Evolutionary conservation across 306 rosid species (phyloP).

Genomic region (Lathyrus tuberosus): DNA sequence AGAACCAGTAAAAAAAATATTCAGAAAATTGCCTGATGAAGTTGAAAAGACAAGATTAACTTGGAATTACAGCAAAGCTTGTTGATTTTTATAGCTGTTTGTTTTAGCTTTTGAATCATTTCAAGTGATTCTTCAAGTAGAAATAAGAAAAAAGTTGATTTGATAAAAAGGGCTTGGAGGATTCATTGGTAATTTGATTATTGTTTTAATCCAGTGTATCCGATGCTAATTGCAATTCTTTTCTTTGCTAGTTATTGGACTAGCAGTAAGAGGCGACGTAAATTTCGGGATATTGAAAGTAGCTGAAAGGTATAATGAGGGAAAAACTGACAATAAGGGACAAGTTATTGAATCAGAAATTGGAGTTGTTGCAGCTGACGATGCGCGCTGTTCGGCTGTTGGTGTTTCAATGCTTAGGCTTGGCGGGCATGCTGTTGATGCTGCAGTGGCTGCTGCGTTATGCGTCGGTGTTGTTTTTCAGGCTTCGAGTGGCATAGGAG

Average conservation of each 20-base stretch:
- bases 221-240: not conserved
- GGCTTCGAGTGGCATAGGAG: constrained; percentile 90
- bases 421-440: constrained; percentile 97
- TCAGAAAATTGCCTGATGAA: not conserved
- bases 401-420: constrained; percentile 73
- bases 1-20: too few relatives aligned
- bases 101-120: not conserved
- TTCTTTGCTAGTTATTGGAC: constrained; percentile 50
- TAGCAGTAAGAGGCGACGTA: constrained; percentile 43
- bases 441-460: constrained; percentile 86
- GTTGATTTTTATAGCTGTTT: not conserved
- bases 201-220: not conserved
- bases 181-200: not conserved
- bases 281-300: constrained; percentile 36
- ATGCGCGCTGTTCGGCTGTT: constrained; percentile 74
- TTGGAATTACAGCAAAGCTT: not conserved
- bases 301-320: constrained; percentile 29
- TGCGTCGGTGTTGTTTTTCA: constrained; percentile 80
- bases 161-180: not conserved
- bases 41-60: not conserved
- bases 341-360: constrained; percentile 62
- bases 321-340: constrained; percentile 17
- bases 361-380: constrained; percentile 95
- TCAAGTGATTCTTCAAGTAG: not conserved
- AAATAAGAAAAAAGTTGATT: not conserved